These are phyloP conservation scores for Argentina anserina DNA, from an alignment of 306 rosid genomes.

Conservation along the genomic window DNA sequence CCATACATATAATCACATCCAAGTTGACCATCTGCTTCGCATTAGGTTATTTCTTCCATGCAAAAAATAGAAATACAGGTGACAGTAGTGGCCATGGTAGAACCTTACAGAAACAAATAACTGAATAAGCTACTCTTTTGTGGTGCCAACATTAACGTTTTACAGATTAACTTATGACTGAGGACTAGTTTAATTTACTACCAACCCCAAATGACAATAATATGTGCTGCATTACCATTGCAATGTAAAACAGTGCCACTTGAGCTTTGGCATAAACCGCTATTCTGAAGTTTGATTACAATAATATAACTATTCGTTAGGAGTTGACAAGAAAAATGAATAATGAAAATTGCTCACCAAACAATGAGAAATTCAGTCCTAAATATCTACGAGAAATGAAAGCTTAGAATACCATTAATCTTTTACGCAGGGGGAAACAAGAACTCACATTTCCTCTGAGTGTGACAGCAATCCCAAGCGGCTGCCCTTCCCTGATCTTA, in stretches of 20 bases:
- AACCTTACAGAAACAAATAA: neutral
- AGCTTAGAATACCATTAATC: neutral
- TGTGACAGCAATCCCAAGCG: slow-evolving; percentile 94
- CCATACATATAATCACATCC: neutral
- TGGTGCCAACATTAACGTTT: neutral
- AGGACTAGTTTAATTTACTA: neutral
- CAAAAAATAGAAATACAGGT: neutral
- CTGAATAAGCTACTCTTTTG: neutral
- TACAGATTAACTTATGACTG: neutral
- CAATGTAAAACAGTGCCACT: slow-evolving; percentile 9
- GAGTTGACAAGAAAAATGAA: slow-evolving; percentile 6
- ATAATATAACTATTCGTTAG: neutral
- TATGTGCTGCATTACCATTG: neutral
- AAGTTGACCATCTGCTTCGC: neutral
- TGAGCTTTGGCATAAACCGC: neutral
- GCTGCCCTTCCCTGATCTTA: slow-evolving; percentile 97
- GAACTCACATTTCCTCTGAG: slow-evolving; percentile 82
- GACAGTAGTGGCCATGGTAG: neutral
- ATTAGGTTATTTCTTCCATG: neutral
- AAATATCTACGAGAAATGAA: neutral
- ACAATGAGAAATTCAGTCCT: neutral
- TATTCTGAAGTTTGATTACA: neutral
- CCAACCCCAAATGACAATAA: neutral
- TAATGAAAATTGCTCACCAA: neutral
- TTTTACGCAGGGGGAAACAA: neutral